A percentile compares a stretch with the other conserved stretches of the same genome.
These are phyloP conservation scores for Marchantia polymorpha DNA, from an alignment of 225 moss, liverwort and hornwort species.

Conservation along the genomic window DNA sequence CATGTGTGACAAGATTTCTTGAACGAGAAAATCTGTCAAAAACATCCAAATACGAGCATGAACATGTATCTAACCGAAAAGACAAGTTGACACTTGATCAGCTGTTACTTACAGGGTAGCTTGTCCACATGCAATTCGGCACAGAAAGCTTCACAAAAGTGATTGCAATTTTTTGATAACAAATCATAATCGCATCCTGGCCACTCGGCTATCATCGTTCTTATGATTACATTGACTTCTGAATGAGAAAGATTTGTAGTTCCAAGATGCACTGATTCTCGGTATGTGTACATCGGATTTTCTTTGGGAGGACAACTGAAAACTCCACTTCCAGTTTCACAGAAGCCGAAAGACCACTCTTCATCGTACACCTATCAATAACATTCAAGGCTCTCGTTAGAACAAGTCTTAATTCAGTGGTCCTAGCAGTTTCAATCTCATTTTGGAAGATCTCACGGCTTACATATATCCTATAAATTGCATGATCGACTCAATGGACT, in stretches of 20 bases:
- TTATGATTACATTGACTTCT: conserved; percentile 51
- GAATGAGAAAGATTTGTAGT: conserved; percentile 43
- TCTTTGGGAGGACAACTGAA: conserved; percentile 74
- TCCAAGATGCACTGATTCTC: conserved; percentile 75
- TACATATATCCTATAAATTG: too few relatives aligned
- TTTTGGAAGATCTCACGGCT: too few relatives aligned
- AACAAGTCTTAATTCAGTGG: not conserved
- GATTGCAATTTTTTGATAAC: conserved; percentile 83
- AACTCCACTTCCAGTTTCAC: conserved; percentile 80
- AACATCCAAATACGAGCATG: too few relatives aligned
- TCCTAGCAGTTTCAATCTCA: not conserved
- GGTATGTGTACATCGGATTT: conserved; percentile 93
- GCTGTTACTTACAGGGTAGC: conserved; percentile 56
- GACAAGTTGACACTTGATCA: not conserved
- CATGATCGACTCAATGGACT: too few relatives aligned
- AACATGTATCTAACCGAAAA: too few relatives aligned
- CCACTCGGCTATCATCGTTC: conserved; percentile 74
- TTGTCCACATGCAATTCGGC: conserved; percentile 62
- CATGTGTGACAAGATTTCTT: too few relatives aligned
- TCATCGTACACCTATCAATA: conserved; percentile 57
- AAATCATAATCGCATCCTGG: conserved; percentile 75
- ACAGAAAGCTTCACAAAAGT: conserved; percentile 86
- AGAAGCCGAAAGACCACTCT: conserved; percentile 94
- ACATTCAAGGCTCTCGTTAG: not conserved
- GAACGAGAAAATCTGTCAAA: too few relatives aligned